Percentiles rank a stretch among this genome's conserved stretches.
Conservation (phyloP, 2,329 filamentous ascomycete genomes). For the Ophiostoma angusticollis region DNA sequence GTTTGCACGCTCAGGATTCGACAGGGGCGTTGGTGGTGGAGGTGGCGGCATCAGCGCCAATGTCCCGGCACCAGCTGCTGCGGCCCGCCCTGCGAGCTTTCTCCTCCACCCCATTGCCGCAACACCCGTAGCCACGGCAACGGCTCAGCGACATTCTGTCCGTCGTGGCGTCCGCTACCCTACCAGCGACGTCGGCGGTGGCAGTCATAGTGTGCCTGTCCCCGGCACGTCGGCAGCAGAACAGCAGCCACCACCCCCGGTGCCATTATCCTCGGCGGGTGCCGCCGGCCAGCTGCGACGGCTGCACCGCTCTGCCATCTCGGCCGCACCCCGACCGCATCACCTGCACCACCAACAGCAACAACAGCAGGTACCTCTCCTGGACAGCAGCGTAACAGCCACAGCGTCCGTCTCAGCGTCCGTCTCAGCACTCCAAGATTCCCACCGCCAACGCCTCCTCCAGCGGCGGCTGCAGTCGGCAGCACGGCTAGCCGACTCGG, state of each 20-base stretch:
- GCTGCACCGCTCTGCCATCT: constrained; percentile 4
- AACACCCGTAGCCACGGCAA: not conserved
- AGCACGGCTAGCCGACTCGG: constrained; percentile 13
- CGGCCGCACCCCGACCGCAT: not conserved
- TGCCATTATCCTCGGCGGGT: not conserved
- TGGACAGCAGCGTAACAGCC: not conserved
- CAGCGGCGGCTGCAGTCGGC: constrained; percentile 13
- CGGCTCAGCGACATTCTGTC: not conserved
- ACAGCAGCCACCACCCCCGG: too few species aligned
- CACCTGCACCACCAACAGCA: not conserved
- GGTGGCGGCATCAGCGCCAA: too few species aligned
- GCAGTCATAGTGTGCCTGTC: constrained; percentile 7
- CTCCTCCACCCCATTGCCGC: constrained; percentile 8
- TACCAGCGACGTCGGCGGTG: not conserved
- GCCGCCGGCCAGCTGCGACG: constrained; percentile 1
- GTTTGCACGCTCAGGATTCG: not conserved
- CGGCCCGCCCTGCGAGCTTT: not conserved
- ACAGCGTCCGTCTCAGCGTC: not conserved
- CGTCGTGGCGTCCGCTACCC: not conserved
- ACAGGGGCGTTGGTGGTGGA: too few species aligned
- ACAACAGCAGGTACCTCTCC: not conserved
- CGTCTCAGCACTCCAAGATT: not conserved
- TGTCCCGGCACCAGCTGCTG: not conserved
- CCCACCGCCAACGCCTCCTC: constrained; percentile 5
- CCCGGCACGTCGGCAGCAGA: not conserved